These are phyloP conservation scores for Cylindrodendrum hubeiense DNA, from an alignment of 2,329 filamentous ascomycete genomes.

Conservation along the genomic window DNA sequence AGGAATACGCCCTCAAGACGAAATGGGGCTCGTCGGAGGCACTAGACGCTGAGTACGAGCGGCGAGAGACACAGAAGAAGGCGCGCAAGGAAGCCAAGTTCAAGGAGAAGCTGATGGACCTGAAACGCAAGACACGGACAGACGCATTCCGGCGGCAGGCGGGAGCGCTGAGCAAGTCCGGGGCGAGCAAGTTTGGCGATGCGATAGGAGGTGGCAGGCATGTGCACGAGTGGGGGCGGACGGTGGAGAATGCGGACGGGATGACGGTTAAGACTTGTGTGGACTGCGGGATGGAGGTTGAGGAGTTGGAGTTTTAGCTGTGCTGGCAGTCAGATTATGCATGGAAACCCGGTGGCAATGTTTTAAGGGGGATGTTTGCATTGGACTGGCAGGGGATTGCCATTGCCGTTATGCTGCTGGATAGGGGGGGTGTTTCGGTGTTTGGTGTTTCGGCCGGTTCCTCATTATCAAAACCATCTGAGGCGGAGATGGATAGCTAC, in stretches of 20 bases:
- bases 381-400: not conserved
- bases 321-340: not conserved
- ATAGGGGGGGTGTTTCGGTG: not conserved
- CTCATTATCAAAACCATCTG: not conserved
- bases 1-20: conserved; percentile 88
- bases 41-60: conserved; percentile 89
- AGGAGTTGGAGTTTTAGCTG: conserved; percentile 75
- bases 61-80: conserved; percentile 83
- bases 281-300: conserved; percentile 82
- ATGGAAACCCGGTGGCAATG: not conserved
- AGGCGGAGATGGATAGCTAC: not conserved
- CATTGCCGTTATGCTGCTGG: not conserved
- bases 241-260: conserved; percentile 77
- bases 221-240: conserved; percentile 87
- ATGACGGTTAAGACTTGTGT: conserved; percentile 85
- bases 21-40: conserved; percentile 94
- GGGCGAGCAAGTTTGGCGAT: conserved; percentile 79
- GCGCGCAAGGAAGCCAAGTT: conserved; percentile 91
- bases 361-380: not conserved
- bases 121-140: conserved; percentile 93
- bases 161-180: conserved; percentile 66
- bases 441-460: not conserved
- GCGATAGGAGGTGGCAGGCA: conserved; percentile 78
- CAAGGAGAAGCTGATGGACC: conserved; percentile 85
- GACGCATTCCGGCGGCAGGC: conserved; percentile 86